These are phyloP conservation scores for Yarrowia osloensis DNA, from an alignment of 805 yeast genomes.

Conservation along the genomic window DNA sequence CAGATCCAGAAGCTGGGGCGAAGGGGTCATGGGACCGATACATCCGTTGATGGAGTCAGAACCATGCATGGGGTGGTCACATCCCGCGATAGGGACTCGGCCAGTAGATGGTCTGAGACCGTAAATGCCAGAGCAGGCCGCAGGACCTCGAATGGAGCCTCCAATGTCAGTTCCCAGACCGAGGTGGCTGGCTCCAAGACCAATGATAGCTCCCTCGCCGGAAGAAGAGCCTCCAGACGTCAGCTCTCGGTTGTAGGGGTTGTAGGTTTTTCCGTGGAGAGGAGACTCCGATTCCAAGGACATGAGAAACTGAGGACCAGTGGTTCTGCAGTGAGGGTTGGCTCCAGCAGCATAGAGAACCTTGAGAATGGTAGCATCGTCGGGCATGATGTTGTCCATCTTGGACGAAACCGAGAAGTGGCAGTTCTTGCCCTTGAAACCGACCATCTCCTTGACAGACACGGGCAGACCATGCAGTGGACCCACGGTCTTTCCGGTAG, in stretches of 20 bases:
- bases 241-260: constrained; percentile 49
- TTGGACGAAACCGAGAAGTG: constrained; percentile 13
- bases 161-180: constrained; percentile 59
- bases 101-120: constrained; percentile 51
- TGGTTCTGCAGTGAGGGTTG: constrained; percentile 63
- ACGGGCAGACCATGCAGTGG: constrained; percentile 68
- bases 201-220: constrained; percentile 55
- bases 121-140: constrained; percentile 48
- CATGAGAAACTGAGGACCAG: constrained; percentile 58
- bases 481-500: constrained; percentile 54
- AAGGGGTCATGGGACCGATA: constrained; percentile 65
- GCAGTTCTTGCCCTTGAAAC: constrained; percentile 28
- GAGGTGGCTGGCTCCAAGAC: constrained; percentile 49
- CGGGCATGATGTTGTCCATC: constrained; percentile 19
- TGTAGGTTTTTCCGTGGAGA: constrained; percentile 51
- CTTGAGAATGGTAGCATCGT: constrained; percentile 32
- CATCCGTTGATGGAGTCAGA: constrained; percentile 67
- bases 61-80: constrained; percentile 55
- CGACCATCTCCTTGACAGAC: constrained; percentile 45
- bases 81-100: constrained; percentile 47
- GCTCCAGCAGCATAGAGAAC: constrained; percentile 51
- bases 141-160: constrained; percentile 54
- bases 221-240: constrained; percentile 59
- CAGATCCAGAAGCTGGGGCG: constrained; percentile 63
- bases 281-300: constrained; percentile 53